A percentile compares a stretch with the other conserved stretches of the same genome.
These are phyloP conservation scores for Yarrowia sp. DNA, from an alignment of 805 yeast species.

Conservation along the genomic window DNA sequence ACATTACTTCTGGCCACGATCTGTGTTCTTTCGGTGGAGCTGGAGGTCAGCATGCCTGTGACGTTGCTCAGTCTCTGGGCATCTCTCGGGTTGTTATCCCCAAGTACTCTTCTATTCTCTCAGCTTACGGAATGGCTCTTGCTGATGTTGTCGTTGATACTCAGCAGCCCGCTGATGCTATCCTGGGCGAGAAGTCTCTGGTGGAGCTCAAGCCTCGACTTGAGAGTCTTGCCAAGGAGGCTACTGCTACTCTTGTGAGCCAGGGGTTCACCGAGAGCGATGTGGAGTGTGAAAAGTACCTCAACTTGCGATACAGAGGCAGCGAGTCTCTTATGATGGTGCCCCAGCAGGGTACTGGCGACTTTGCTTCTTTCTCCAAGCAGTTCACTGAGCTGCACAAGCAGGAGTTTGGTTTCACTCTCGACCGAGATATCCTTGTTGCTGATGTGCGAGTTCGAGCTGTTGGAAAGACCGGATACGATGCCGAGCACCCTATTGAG, in stretches of 20 bases:
- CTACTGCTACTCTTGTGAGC: conserved; percentile 42
- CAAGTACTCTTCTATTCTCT: conserved; percentile 75
- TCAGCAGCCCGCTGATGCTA: conserved; percentile 67
- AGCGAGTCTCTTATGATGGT: conserved; percentile 87
- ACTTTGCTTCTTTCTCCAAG: conserved; percentile 36
- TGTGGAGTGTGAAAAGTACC: conserved; percentile 57
- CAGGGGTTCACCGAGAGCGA: conserved; percentile 56
- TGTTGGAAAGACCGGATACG: conserved; percentile 56
- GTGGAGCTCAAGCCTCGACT: conserved; percentile 47
- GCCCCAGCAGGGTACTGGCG: conserved; percentile 30
- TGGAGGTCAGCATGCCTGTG: conserved; percentile 86
- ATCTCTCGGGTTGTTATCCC: conserved; percentile 69
- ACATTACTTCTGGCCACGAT: conserved; percentile 60
- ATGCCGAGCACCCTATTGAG: conserved; percentile 49
- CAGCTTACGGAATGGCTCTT: conserved; percentile 84
- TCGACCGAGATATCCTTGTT: conserved; percentile 58
- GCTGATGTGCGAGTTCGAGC: conserved; percentile 76
- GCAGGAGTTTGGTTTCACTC: conserved; percentile 71
- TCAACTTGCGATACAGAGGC: conserved; percentile 81
- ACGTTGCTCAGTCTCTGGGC: conserved; percentile 70
- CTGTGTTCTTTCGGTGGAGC: conserved; percentile 90
- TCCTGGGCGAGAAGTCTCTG: conserved; percentile 40
- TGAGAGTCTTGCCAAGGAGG: conserved; percentile 44
- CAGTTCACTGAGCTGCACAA: conserved; percentile 57
- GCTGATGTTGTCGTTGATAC: conserved; percentile 81